Conservation (phyloP, 306 rosid genomes). For the Gillenia trifoliata region DNA sequence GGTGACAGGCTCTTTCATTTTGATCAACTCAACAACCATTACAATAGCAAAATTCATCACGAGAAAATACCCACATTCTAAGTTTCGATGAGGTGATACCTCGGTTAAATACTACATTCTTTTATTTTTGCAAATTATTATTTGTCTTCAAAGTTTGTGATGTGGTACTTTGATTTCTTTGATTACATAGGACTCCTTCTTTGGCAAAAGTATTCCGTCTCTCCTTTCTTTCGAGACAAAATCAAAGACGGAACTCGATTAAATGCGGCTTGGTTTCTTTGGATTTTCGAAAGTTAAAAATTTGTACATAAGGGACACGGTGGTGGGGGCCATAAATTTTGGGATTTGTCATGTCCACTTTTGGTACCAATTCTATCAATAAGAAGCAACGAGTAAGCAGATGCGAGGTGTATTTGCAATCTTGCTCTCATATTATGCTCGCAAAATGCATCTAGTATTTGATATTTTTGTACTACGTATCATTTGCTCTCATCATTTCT, state of each 20-base stretch:
- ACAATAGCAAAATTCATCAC: conserved; percentile 59
- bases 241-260: conserved; percentile 46
- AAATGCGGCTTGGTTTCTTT: conserved; percentile 40
- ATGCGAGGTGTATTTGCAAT: too few species aligned
- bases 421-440: too few species aligned
- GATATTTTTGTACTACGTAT: background rate
- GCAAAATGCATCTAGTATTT: background rate
- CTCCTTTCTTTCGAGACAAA: conserved; percentile 53
- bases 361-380: conserved; percentile 58
- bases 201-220: conserved; percentile 54
- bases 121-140: conserved; percentile 2
- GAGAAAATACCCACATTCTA: conserved; percentile 32
- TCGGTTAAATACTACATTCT: too few species aligned
- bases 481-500: background rate
- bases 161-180: conserved; percentile 19
- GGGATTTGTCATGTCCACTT: conserved; percentile 77
- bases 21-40: conserved; percentile 61
- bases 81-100: conserved; percentile 68
- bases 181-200: conserved; percentile 46
- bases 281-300: conserved; percentile 67
- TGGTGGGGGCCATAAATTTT: conserved; percentile 69
- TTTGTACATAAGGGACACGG: conserved; percentile 80
- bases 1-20: conserved; percentile 74
- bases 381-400: conserved; percentile 93
- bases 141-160: too few species aligned